Evolutionary conservation across 208 protist species (phyloP), one percentile per base, ranked within the genome.

Genomic region (Trypanosoma avium): DNA sequence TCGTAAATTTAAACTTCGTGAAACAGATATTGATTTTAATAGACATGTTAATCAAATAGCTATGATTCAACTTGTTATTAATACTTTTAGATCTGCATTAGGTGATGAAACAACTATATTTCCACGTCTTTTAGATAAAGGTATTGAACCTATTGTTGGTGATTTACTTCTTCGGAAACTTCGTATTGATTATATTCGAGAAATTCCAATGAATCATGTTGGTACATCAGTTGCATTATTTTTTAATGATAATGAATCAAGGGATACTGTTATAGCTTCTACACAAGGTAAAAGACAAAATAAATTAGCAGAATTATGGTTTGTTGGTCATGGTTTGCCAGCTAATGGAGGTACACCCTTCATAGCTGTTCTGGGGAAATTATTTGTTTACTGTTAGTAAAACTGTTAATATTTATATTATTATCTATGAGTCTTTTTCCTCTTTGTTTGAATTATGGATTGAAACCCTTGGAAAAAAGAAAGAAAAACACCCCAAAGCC

Each of bases 1-100:
- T 6, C 76, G 74, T 15, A 49, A 38, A 8, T 77, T 79, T 66
- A 35, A 62, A 4, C 70, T 92, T 12, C 75, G 85, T 27, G 77
- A 84, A 50, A 79, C 61, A 8, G 85, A 92, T 64, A 87, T 88
- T 54, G 85, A 92, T 69, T 86, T 86, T 57, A 92, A 92, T 58
- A 69, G 69, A n/a, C 85, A 92, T 55, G 61, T 92, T 1, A 92
- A 92, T 38, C 85, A 92, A 60, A 65, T 86, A 8, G 79, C 68
- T 15, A 70, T 61, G 42, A 85, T 79, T 35, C 46, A 77, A 40
- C 58, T 92, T 1, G 61, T 88, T 17, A 65, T 86, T 43, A 80
- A 85, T 50, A 68, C 79, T 9, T 86, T 88, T 67, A 74, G 84
- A 19, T 61, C 62, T 24, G 77, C 81, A 12, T 12, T 75, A 4